These are phyloP conservation scores for Globisporangium heterothallicum DNA, from an alignment of 352 stramenopile genomes.

Conservation along the genomic window DNA sequence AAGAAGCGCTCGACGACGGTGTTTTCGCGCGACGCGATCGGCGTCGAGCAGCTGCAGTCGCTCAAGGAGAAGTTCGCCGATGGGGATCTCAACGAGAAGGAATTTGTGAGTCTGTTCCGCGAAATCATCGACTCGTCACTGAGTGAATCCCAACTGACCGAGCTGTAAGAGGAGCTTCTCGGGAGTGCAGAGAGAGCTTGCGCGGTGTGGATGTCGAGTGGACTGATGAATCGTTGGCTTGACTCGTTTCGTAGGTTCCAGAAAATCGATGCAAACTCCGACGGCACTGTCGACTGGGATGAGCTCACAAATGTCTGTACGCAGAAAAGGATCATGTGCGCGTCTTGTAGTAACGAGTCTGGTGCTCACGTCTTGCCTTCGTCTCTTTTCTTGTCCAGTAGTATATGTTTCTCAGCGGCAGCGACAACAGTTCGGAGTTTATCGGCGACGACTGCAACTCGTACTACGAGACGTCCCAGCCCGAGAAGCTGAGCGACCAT, in stretches of 20 bases:
- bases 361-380: not conserved
- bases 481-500: constrained; percentile 40
- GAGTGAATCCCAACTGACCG: constrained; percentile 71
- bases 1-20: constrained; percentile 43
- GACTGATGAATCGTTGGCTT: not conserved
- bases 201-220: no score
- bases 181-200: no score
- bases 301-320: constrained; percentile 82
- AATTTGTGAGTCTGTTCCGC: constrained; percentile 79
- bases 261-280: constrained; percentile 87
- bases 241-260: constrained; percentile 43
- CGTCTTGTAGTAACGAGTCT: not conserved
- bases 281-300: constrained; percentile 86
- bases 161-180: constrained; percentile 70
- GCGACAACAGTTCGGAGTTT: constrained; percentile 51
- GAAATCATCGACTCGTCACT: constrained; percentile 77
- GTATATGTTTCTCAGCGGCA: constrained; percentile 84
- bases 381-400: constrained; percentile 16
- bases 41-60: constrained; percentile 74
- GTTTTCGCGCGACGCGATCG: constrained; percentile 77
- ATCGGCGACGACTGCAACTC: constrained; percentile 58
- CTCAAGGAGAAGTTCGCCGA: constrained; percentile 83
- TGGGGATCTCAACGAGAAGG: constrained; percentile 78
- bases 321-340: no score
- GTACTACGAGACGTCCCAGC: constrained; percentile 58